A percentile compares a stretch with the other conserved stretches of the same genome.
Conservation (phyloP, 345 rosid species). For the Melastoma malabathricum region DNA sequence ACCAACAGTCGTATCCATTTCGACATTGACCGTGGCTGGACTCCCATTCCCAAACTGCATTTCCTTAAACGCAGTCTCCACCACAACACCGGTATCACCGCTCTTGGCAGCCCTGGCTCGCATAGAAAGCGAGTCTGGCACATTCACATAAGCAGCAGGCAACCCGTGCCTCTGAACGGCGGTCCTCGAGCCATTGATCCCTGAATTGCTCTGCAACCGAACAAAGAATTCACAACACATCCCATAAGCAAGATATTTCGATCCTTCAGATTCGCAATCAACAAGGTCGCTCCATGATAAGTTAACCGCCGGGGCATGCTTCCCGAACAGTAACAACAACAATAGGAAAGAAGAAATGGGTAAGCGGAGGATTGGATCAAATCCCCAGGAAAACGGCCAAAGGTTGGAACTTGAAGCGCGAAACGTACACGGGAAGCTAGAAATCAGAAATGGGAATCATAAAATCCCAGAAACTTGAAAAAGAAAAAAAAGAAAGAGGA, state of each 20-base stretch:
- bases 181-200: conserved; percentile 8
- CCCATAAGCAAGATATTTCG: background rate
- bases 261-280: background rate
- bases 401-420: background rate
- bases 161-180: conserved; percentile 2
- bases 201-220: conserved; percentile 9
- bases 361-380: background rate
- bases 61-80: conserved; percentile 7
- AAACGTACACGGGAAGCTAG: background rate
- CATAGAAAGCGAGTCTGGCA: conserved; percentile 4
- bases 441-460: background rate
- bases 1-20: conserved; percentile 1
- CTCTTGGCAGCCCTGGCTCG: conserved; percentile 3
- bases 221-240: background rate
- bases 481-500: background rate
- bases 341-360: background rate
- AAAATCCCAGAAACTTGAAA: no score
- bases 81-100: background rate
- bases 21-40: background rate
- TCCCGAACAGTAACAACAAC: no score
- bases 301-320: no score
- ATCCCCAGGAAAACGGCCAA: background rate
- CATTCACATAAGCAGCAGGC: conserved; percentile 1
- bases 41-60: background rate
- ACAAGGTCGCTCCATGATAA: no score